phyloP scores from a whole-genome alignment of 23 red algal genomes.

The Gracilaria domingensis region DNA sequence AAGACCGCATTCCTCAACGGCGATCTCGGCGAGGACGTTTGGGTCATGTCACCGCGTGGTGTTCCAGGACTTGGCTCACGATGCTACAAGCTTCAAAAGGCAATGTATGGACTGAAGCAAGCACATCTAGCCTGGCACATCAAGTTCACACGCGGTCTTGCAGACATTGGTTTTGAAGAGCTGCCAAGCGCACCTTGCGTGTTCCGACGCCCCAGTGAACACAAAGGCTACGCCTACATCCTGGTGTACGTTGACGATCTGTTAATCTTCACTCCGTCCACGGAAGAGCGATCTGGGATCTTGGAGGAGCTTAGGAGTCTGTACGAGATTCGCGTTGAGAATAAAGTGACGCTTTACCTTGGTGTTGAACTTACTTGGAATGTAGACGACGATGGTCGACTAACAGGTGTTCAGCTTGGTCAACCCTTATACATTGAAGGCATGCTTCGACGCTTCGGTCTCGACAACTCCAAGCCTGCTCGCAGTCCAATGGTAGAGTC shows the following conservation, averaged over 20 bases:
- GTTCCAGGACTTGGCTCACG: conserved; percentile 34
- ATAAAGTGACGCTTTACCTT: conserved; percentile 13
- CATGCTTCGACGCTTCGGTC: conserved; percentile 4
- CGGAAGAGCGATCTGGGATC: background rate
- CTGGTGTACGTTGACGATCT: conserved; percentile 48
- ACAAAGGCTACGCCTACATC: background rate
- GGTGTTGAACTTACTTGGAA: background rate
- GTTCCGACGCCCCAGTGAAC: background rate
- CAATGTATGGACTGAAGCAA: conserved; percentile 35
- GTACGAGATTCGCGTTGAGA: conserved; percentile 23
- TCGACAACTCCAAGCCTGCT: conserved; percentile 20
- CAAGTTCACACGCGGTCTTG: background rate
- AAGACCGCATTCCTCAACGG: conserved; percentile 44
- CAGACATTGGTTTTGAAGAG: background rate
- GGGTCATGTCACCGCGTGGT: conserved; percentile 22
- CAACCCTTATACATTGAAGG: conserved; percentile 9
- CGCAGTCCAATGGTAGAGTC: conserved; percentile 21
- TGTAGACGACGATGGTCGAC: too few relatives aligned
- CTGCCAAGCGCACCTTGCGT: conserved; percentile 6
- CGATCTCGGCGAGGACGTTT: conserved; percentile 19
- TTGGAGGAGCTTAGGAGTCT: conserved; percentile 21
- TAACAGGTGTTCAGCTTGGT: background rate
- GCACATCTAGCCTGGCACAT: conserved; percentile 30
- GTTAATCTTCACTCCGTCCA: conserved; percentile 10
- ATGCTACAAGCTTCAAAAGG: conserved; percentile 27